phyloP scores from a whole-genome alignment of 106 monocot genomes.

The Dendrobium catenatum region DNA sequence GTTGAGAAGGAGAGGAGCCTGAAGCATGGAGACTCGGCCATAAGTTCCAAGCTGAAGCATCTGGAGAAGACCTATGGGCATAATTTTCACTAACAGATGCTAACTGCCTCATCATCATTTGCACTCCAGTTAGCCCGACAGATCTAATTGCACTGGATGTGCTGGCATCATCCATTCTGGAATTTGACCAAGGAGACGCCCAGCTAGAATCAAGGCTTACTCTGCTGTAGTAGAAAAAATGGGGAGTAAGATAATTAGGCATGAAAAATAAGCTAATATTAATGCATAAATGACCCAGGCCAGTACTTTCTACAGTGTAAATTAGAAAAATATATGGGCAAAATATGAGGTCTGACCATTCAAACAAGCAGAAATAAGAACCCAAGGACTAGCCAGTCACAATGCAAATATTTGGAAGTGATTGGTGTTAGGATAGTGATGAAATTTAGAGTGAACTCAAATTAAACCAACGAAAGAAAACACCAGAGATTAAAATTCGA shows the following conservation, averaged over 20 bases:
- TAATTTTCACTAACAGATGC: constrained; percentile 70
- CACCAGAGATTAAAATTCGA: too few species aligned
- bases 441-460: too few species aligned
- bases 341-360: not conserved
- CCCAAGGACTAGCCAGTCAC: not conserved
- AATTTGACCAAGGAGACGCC: constrained; percentile 48
- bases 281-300: not conserved
- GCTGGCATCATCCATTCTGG: constrained; percentile 47
- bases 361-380: not conserved
- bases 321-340: not conserved
- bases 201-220: constrained; percentile 44
- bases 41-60: constrained; percentile 54
- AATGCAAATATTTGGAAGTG: not conserved
- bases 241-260: not conserved
- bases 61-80: constrained; percentile 31
- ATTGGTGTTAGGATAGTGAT: not conserved
- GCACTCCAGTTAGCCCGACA: constrained; percentile 67
- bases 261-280: not conserved
- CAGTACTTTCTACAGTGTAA: not conserved
- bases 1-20: constrained; percentile 20
- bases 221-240: constrained; percentile 27
- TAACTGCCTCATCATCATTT: constrained; percentile 97
- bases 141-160: constrained; percentile 49
- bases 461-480: too few species aligned
- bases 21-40: constrained; percentile 38